These are phyloP conservation scores for Ailanthus altissimus DNA, from an alignment of 345 rosid species.

Conservation along the genomic window DNA sequence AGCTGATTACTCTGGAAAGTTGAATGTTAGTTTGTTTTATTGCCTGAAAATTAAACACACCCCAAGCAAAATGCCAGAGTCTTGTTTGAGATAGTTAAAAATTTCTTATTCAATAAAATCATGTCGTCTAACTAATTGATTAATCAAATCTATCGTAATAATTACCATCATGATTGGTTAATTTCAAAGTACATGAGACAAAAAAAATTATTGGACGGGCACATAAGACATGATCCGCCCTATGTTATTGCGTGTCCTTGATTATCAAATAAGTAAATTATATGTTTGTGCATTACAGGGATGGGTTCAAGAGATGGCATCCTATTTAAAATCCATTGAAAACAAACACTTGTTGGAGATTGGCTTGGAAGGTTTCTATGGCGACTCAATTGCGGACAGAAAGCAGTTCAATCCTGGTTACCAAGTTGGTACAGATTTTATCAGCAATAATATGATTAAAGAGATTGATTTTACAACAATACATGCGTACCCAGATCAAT, in stretches of 20 bases:
- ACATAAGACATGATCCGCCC: not conserved
- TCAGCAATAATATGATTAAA: slow-evolving; percentile 31
- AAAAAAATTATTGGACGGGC: too few species aligned
- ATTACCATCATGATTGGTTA: too few species aligned
- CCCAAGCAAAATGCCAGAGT: too few species aligned
- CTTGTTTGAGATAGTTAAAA: too few species aligned
- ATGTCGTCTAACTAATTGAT: too few species aligned
- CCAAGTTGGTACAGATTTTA: slow-evolving; percentile 47
- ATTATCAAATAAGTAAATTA: not conserved
- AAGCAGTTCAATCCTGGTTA: slow-evolving; percentile 43
- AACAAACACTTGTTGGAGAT: slow-evolving; percentile 38
- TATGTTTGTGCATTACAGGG: slow-evolving; percentile 5
- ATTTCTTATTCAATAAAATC: too few species aligned
- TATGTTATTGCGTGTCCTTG: not conserved
- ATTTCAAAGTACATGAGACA: too few species aligned
- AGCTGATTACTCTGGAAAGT: slow-evolving; percentile 35
- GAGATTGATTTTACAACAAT: slow-evolving; percentile 48
- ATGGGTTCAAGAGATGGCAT: slow-evolving; percentile 54
- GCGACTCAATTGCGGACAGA: slow-evolving; percentile 37
- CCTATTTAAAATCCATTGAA: slow-evolving; percentile 47
- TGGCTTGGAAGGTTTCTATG: slow-evolving; percentile 56
- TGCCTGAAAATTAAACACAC: not conserved
- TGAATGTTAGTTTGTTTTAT: slow-evolving; percentile 23
- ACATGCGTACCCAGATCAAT: slow-evolving; percentile 49
- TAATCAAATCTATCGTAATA: too few species aligned